A percentile compares a stretch with the other conserved stretches of the same genome.
These are phyloP conservation scores for Oryza coarctata DNA, from an alignment of 176 grass and related monocot genomes.

Conservation along the genomic window DNA sequence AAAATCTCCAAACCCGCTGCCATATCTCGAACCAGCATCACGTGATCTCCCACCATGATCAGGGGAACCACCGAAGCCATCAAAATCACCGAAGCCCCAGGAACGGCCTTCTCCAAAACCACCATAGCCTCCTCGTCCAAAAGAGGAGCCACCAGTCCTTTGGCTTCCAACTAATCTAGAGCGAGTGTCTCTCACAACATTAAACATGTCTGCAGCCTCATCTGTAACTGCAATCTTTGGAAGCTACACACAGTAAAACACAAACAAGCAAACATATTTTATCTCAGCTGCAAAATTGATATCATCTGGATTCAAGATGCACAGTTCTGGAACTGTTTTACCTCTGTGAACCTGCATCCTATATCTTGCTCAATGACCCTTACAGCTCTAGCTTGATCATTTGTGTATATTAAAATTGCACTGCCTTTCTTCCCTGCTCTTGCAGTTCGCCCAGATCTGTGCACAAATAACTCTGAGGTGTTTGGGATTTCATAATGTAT, in stretches of 20 bases:
- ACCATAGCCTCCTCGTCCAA: constrained; percentile 37
- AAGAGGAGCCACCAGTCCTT: constrained; percentile 49
- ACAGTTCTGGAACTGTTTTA: constrained; percentile 26
- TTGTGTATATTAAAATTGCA: constrained; percentile 79
- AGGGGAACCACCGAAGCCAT: constrained; percentile 22
- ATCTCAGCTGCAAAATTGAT: neutral
- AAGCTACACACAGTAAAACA: constrained; percentile 53
- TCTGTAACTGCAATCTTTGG: constrained; percentile 60
- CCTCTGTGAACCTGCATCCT: constrained; percentile 83
- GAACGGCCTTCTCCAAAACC: constrained; percentile 44
- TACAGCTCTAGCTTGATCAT: constrained; percentile 70
- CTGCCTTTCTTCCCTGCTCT: constrained; percentile 90
- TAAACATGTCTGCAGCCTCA: constrained; percentile 63
- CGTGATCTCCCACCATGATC: constrained; percentile 35
- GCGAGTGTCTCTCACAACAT: constrained; percentile 49
- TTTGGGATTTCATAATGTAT: constrained; percentile 92
- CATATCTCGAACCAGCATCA: constrained; percentile 27
- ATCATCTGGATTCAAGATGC: constrained; percentile 2
- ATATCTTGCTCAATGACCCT: constrained; percentile 85
- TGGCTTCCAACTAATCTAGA: constrained; percentile 43
- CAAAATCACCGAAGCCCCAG: constrained; percentile 40
- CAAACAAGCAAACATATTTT: neutral
- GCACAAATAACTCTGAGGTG: constrained; percentile 88
- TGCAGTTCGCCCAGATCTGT: constrained; percentile 91
- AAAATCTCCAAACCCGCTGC: constrained; percentile 35